Evolutionary conservation across 768 basidiomycete genomes (phyloP).

Genomic region (Serendipita indica): DNA sequence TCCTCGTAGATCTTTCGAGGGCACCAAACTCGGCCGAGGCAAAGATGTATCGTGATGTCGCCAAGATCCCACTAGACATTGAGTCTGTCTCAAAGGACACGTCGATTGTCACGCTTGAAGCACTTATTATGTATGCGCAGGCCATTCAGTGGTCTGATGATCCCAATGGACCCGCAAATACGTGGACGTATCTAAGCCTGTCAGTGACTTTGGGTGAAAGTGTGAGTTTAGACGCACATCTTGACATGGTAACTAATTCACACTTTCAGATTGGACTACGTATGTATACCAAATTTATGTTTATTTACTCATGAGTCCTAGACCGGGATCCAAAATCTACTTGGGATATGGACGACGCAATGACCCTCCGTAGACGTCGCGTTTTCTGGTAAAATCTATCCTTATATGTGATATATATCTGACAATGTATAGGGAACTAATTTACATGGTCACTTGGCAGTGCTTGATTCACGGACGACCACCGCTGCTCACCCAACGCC

Average conservation of each 20-base stretch:
- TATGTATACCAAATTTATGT: neutral
- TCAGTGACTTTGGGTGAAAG: conserved; percentile 5
- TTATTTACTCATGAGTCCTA: neutral
- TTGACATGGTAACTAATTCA: too few relatives aligned
- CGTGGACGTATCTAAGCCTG: conserved; percentile 5
- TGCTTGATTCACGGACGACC: conserved; percentile 5
- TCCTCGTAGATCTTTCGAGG: neutral
- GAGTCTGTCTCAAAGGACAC: conserved; percentile 7
- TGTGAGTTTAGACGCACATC: neutral
- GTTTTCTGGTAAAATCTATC: neutral
- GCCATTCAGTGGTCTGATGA: conserved; percentile 7
- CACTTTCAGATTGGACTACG: neutral
- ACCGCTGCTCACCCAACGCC: neutral
- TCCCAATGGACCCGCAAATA: neutral
- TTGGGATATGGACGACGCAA: conserved; percentile 8
- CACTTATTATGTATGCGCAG: neutral
- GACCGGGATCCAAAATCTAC: conserved; percentile 7
- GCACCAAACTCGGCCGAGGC: neutral
- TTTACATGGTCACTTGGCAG: conserved; percentile 8
- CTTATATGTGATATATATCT: neutral
- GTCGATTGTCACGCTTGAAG: neutral
- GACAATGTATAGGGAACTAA: neutral
- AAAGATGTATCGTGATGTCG: neutral
- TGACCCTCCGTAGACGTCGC: neutral
- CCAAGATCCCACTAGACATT: neutral